Percentiles rank a stretch among this genome's conserved stretches.
These are phyloP conservation scores for Mesembryanthemum crystallinum DNA, from an alignment of 148 eudicot genomes.

Conservation along the genomic window DNA sequence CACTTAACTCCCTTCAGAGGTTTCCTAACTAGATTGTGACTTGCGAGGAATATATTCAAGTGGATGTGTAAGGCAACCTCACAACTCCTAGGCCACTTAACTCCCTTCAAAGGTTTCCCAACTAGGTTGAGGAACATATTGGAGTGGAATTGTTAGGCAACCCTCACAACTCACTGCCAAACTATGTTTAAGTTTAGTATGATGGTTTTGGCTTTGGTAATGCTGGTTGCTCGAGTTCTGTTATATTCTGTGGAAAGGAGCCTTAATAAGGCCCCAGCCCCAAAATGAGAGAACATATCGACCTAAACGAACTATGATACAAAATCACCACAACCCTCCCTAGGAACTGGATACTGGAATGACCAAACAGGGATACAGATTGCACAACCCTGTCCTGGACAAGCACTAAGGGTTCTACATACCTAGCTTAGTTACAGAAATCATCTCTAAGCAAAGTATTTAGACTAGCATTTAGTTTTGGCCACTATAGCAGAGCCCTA, in stretches of 20 bases:
- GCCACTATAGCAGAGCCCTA: background rate
- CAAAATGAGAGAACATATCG: background rate
- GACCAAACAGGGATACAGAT: background rate
- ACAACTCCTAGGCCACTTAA: background rate
- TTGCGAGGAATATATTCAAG: too few relatives aligned
- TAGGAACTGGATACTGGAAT: background rate
- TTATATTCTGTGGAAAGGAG: background rate
- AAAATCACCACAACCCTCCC: background rate
- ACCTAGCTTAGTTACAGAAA: background rate
- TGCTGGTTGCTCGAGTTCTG: background rate
- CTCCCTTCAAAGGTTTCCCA: background rate
- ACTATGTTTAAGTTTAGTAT: background rate
- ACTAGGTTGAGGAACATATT: background rate
- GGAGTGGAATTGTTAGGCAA: background rate
- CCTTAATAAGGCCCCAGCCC: background rate
- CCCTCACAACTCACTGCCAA: background rate
- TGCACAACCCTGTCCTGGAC: background rate
- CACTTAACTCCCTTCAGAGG: background rate
- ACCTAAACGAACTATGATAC: background rate
- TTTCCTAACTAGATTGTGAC: background rate
- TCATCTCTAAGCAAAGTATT: background rate
- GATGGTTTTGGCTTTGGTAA: background rate
- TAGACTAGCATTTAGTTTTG: background rate
- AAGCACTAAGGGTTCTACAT: background rate
- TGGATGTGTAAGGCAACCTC: background rate